phyloP scores from a whole-genome alignment of 768 basidiomycete genomes.

The Termitomyces sp. region DNA sequence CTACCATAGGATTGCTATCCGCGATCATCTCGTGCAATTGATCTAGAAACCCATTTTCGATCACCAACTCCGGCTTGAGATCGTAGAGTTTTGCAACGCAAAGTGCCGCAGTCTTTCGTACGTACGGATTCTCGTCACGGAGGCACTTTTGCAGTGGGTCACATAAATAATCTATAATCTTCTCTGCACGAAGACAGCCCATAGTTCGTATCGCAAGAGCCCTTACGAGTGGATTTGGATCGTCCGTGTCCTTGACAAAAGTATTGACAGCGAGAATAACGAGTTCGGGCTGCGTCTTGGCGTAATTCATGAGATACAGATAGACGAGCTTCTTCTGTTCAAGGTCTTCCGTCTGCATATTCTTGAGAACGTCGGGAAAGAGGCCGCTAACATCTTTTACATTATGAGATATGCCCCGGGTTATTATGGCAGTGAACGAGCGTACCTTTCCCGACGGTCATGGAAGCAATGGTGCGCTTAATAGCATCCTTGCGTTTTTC shows the following conservation, averaged over 20 bases:
- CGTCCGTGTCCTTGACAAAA: conserved; percentile 96
- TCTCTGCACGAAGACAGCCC: conserved; percentile 95
- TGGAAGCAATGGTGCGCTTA: conserved; percentile 94
- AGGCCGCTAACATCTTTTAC: conserved; percentile 79
- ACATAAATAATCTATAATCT: conserved; percentile 98
- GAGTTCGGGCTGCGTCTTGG: conserved; percentile 97
- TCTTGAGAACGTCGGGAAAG: conserved; percentile 97
- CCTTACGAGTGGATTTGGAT: conserved; percentile 93
- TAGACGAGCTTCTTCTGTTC: conserved; percentile 99
- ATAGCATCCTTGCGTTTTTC: conserved; percentile 98
- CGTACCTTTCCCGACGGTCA: conserved; percentile 97
- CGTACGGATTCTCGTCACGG: conserved; percentile 95
- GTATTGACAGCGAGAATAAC: conserved; percentile 99
- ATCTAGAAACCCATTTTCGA: conserved; percentile 91
- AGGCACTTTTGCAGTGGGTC: conserved; percentile 90
- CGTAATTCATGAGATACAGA: conserved; percentile 98
- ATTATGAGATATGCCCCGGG: conserved; percentile 6
- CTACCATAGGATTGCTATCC: conserved; percentile 95
- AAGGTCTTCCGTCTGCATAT: conserved; percentile 99
- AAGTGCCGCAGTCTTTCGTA: conserved; percentile 94
- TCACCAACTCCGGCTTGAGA: conserved; percentile 89
- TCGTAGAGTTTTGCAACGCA: conserved; percentile 98
- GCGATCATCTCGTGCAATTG: conserved; percentile 89
- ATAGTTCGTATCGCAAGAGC: conserved; percentile 97
- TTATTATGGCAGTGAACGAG: conserved; percentile 1